Conservation (phyloP, 2,329 filamentous ascomycete species). For the Neonectria neomacrospora region DNA sequence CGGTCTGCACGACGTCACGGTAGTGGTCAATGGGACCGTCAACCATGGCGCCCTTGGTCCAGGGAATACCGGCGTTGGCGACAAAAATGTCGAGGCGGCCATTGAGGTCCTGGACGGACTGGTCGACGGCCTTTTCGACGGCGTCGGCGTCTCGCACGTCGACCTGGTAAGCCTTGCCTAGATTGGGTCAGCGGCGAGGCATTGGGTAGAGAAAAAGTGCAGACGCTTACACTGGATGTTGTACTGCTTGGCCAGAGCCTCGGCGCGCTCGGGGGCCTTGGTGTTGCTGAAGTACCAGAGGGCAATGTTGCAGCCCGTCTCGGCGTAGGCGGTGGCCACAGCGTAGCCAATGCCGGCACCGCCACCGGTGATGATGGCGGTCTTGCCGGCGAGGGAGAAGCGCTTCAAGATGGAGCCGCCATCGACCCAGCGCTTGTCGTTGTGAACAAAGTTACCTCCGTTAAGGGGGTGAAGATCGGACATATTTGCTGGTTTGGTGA, state of each 20-base stretch:
- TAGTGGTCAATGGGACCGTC: conserved; percentile 74
- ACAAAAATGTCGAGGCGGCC: conserved; percentile 80
- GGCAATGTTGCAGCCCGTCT: conserved; percentile 74
- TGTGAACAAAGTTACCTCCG: conserved; percentile 42
- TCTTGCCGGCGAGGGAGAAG: conserved; percentile 74
- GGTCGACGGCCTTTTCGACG: conserved; percentile 60
- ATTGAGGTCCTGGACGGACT: conserved; percentile 71
- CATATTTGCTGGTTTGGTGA: conserved; percentile 25
- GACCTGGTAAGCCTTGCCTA: conserved; percentile 69
- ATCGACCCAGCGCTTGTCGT: conserved; percentile 37
- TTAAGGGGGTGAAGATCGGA: conserved; percentile 39
- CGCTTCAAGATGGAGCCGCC: conserved; percentile 43
- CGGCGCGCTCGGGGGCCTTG: conserved; percentile 67
- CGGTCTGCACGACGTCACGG: conserved; percentile 72
- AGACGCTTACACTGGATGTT: conserved; percentile 68
- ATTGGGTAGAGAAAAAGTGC: neutral
- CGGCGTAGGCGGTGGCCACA: conserved; percentile 70
- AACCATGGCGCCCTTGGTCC: conserved; percentile 74
- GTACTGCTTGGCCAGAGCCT: conserved; percentile 69
- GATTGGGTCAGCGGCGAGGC: conserved; percentile 24
- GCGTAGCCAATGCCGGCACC: conserved; percentile 72
- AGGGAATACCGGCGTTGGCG: conserved; percentile 79
- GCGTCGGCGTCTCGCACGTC: conserved; percentile 64
- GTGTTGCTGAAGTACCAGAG: conserved; percentile 75
- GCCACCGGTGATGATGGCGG: conserved; percentile 73